phyloP scores from a whole-genome alignment of 192 early-diverging fungal species.

The Mortierella claussenii region DNA sequence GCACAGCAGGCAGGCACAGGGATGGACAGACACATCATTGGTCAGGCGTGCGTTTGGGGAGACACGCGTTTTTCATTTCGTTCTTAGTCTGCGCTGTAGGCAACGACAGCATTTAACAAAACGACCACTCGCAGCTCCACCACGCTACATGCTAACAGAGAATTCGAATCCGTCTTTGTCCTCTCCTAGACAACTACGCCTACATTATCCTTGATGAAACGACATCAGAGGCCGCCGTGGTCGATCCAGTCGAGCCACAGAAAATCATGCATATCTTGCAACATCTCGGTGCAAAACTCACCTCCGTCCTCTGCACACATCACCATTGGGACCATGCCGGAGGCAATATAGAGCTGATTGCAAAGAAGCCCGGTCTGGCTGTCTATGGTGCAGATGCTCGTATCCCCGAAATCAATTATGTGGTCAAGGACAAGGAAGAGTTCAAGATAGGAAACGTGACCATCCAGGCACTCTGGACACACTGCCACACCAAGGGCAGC shows the following conservation, averaged over 20 bases:
- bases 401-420: slow-evolving; percentile 83
- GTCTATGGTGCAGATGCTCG: slow-evolving; percentile 91
- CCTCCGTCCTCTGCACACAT: slow-evolving; percentile 83
- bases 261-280: slow-evolving; percentile 73
- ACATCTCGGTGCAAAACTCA: slow-evolving; percentile 67
- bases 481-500: slow-evolving; percentile 91
- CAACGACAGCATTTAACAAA: no score
- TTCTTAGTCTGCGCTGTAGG: no score
- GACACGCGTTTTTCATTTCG: no score
- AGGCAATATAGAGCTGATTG: slow-evolving; percentile 76
- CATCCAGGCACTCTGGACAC: slow-evolving; percentile 81
- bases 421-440: slow-evolving; percentile 75
- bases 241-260: slow-evolving; percentile 87
- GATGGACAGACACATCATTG: no score
- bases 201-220: slow-evolving; percentile 85
- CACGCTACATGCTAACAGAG: neutral
- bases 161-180: neutral
- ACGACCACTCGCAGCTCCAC: neutral
- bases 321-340: slow-evolving; percentile 93
- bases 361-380: slow-evolving; percentile 68
- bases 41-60: no score
- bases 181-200: slow-evolving; percentile 79
- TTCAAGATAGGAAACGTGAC: slow-evolving; percentile 82
- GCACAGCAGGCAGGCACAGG: no score
- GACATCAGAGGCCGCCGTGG: slow-evolving; percentile 70